Evolutionary conservation across 345 rosid genomes (phyloP), one percentile per base, ranked within the genome.

Genomic region (Moricandia arvensis): DNA sequence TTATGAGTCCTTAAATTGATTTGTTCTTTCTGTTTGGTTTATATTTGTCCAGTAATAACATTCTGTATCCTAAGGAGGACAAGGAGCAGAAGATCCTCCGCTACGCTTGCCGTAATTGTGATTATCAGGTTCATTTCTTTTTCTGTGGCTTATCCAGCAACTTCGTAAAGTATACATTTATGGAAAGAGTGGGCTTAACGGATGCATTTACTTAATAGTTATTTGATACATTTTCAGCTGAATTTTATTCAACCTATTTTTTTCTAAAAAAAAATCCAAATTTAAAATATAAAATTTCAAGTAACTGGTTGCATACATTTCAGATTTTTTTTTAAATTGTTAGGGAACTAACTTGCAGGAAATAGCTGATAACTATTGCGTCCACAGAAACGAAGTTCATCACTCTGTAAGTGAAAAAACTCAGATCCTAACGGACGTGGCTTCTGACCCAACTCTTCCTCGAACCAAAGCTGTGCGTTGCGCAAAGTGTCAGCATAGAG

Each of bases 381-480:
- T 90, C 21, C 85, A 87, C 63, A 80, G 91, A 66, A 86, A 87
- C 18, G 96, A 88, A 81, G 90, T 90, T 15, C 87, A 82, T 73
- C 96, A 88, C 77, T 81, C 90, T 71, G 90, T 74, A 1, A 84
- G 88, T 4, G 96, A 88, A 75, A 82, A 83, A 29, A 87, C 96
- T 38, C 91, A 88, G 73, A 83, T 87, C 58, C 69, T 88, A 75
- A 85, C 86, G 35, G 90, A 87, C 67, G 93, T 88, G 24, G 91
- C 91, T 59, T 85, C 91, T 4, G 96, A 90, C 80, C 96, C 93
- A 11, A 88, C 96, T 59, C 93, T 90, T 72, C 93, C 96, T 26
- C 87, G 93, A 4, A 90, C 93, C 66, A 90, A 88, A 80, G 67
- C 75, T 49, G 96, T 87, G 51, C 71, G 66, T 21, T 90, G 93